Evolutionary conservation across 306 rosid genomes (phyloP), one percentile per base, ranked within the genome.

Genomic region (Astragalus glycyphyllos): DNA sequence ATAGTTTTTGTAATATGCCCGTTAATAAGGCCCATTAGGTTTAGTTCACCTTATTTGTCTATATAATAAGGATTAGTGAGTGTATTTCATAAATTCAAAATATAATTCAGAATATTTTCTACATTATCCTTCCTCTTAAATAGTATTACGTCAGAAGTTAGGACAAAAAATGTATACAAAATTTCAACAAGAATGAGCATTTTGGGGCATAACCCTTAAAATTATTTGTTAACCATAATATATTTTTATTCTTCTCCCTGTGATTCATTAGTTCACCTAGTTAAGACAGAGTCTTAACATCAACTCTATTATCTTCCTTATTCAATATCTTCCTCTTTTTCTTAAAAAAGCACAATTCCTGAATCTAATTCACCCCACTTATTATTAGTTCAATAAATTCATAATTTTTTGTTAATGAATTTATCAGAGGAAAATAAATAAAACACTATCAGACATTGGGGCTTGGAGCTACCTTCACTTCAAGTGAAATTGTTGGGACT

Each of bases 401-500:
- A 26, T 26, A 26, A 26, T 26, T 26, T 26, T 26, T 26, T 26
- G 31, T 26, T 26, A 26, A 26, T 26, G 31, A 26, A 26, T 26
- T 26, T 26, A 26, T 26, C 31, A 26, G 9, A 41, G n/a, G 53
- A 20, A 69, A 55, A 42, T 32, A 57, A 17, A 56, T 47, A 75
- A 58, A 69, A 35, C 73, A 73, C 16, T 56, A 38, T 42, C 47
- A 46, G 54, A 37, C 5, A 70, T 5, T 41, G 41, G 44, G 11
- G 20, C 80, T 72, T 56, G 65, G 47, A 29, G 49, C 80, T 73
- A 91, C 99, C 97, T 87, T 84, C 78, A 94, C 95, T 89, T 94
- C 99, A 56, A 94, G 88, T 4, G 96, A 79, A 83, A 91, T 84
- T 42, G 96, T 86, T 56, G 99, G 99, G 68, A 94, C 99, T 81